A percentile compares a stretch with the other conserved stretches of the same genome.
Conservation (phyloP, 331 rosid genomes). For the Arachis monticola region DNA sequence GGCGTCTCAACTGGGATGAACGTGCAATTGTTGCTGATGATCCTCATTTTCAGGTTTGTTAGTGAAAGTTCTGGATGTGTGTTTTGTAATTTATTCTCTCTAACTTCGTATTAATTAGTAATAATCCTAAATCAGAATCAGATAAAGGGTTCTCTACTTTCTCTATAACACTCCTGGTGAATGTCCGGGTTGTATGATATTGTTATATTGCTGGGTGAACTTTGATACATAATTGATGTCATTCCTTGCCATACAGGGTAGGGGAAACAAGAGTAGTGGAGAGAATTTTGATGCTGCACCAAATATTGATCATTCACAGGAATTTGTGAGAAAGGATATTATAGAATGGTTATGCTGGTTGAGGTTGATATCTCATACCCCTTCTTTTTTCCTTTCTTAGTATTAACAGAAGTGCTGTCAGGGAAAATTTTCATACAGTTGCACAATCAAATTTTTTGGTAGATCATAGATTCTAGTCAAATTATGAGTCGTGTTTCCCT, state of each 20-base stretch:
- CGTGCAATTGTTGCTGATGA: conserved; percentile 87
- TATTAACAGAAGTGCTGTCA: neutral
- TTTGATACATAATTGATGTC: conserved; percentile 24
- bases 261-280: conserved; percentile 93
- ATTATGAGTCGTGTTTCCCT: conserved; percentile 9
- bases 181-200: neutral
- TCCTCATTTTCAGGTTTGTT: conserved; percentile 87
- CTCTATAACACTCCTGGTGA: neutral
- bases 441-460: neutral
- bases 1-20: conserved; percentile 84
- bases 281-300: conserved; percentile 95
- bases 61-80: conserved; percentile 20
- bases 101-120: neutral
- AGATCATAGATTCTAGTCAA: conserved; percentile 19
- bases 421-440: neutral
- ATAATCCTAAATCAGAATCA: conserved; percentile 18
- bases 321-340: conserved; percentile 86
- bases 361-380: conserved; percentile 55
- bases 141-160: conserved; percentile 8
- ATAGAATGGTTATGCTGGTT: conserved; percentile 87
- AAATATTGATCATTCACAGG: conserved; percentile 95
- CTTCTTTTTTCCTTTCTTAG: conserved; percentile 4
- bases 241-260: conserved; percentile 62
- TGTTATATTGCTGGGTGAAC: conserved; percentile 1
- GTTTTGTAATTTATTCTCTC: neutral